Evolutionary conservation across 306 rosid genomes (phyloP).

Genomic region (Cicer pinnatifidum): DNA sequence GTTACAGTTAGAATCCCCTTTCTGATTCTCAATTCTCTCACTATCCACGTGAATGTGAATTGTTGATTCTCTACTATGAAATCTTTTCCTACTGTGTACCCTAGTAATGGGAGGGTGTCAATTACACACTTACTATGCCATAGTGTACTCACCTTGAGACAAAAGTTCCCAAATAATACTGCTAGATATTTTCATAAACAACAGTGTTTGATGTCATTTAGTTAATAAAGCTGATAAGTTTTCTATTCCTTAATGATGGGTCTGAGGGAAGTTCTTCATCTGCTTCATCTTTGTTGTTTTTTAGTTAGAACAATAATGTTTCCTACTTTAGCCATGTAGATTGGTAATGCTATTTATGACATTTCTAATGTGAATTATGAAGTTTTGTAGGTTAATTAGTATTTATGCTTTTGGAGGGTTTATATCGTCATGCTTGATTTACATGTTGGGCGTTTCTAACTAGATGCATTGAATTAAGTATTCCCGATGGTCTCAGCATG

Average conservation of each 20-base stretch:
- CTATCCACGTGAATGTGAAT: constrained; percentile 3
- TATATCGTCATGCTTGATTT: constrained; percentile 16
- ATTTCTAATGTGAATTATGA: constrained; percentile 25
- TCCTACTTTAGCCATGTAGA: constrained; percentile 20
- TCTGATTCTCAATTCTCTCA: constrained; percentile 9
- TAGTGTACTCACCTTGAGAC: constrained; percentile 12
- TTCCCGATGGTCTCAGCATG: constrained; percentile 7
- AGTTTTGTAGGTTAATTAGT: neutral
- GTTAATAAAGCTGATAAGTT: constrained; percentile 9
- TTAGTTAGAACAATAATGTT: constrained; percentile 8
- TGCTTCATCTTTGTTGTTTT: constrained; percentile 5
- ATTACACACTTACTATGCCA: constrained; percentile 15
- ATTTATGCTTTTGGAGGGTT: constrained; percentile 2
- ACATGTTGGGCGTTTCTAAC: constrained; percentile 16
- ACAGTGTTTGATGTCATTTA: constrained; percentile 27
- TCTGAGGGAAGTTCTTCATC: constrained; percentile 22
- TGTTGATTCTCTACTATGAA: neutral
- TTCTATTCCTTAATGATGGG: constrained; percentile 26
- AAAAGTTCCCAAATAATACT: constrained; percentile 6
- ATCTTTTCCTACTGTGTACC: neutral
- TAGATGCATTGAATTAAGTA: constrained; percentile 10
- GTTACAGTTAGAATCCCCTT: constrained; percentile 21
- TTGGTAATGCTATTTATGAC: constrained; percentile 23
- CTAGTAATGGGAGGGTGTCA: constrained; percentile 4
- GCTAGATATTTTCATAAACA: constrained; percentile 13